Conservation (phyloP, 441 rosid genomes). For the Populus tomentosa region DNA sequence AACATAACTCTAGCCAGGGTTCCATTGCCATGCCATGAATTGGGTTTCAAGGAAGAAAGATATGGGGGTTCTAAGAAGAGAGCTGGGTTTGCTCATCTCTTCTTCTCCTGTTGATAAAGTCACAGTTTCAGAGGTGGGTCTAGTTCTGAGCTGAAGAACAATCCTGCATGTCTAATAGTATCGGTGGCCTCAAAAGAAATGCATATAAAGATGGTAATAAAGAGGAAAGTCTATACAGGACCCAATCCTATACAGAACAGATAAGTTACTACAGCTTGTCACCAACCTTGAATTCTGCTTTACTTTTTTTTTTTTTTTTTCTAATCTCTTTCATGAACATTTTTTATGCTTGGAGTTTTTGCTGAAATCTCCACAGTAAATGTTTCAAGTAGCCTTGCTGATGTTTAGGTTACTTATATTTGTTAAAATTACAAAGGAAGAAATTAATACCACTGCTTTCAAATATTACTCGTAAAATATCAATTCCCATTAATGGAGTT, state of each 20-base stretch:
- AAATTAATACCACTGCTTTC: background rate
- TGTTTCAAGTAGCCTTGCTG: slow-evolving; percentile 20
- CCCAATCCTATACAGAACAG: slow-evolving; percentile 40
- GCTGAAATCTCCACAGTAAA: slow-evolving; percentile 1
- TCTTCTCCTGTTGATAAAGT: slow-evolving; percentile 28
- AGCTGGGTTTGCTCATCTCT: slow-evolving; percentile 22
- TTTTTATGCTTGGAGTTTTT: slow-evolving; percentile 12
- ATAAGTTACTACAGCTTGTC: slow-evolving; percentile 11
- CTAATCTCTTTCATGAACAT: slow-evolving; percentile 17
- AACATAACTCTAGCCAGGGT: background rate
- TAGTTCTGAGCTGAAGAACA: slow-evolving; percentile 3
- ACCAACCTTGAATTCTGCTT: slow-evolving; percentile 18
- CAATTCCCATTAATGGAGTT: background rate
- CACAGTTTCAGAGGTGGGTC: slow-evolving; percentile 26
- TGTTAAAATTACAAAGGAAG: slow-evolving; percentile 12
- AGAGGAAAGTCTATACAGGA: slow-evolving; percentile 43
- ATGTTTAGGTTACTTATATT: slow-evolving; percentile 17
- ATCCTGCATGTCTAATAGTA: slow-evolving; percentile 5
- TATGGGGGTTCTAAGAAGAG: slow-evolving; percentile 24
- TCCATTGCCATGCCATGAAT: slow-evolving; percentile 19
- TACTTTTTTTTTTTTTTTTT: background rate
- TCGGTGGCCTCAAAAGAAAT: slow-evolving; percentile 10
- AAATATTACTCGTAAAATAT: background rate
- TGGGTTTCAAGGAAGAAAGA: no score
- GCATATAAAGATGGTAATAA: slow-evolving; percentile 21